Base-by-base conservation (phyloP, 2,329 filamentous ascomycete species). In the Colletotrichum sojae region DNA sequence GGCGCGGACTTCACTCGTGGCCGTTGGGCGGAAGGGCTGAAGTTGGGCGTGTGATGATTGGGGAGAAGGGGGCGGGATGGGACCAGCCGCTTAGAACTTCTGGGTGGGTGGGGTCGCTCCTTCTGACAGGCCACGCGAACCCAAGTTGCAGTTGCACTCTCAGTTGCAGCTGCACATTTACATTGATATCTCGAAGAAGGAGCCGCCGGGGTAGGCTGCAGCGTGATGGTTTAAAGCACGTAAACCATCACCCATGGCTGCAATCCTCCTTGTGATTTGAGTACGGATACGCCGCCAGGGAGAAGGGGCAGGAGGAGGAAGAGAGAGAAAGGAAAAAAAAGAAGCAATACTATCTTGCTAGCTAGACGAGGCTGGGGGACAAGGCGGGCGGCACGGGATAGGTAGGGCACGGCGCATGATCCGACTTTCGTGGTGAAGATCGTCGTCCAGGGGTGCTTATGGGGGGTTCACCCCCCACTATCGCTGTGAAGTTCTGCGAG, bases 371-470 rank as follows among this genome's bases (percentile, higher is more conserved):
- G 55, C 31, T 56, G 46, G 48, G 40, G 43, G 25, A 25, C 20
- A 66, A 53, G 66, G 54, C 61, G 55, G 54, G 43, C 20, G 43
- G 31, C n/a, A 45, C 40, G 49, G 52, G 36, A 43, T 16, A 45
- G 6, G 40, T 56, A 48, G 40, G 22, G 40, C 48, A 5, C 36
- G 13, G 39, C 27, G 66, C 48, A 65, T 57, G 43, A 64, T 48
- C 61, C 22, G 65, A 31, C 18, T 40, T 43, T 22, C 15, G 31
- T 36, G 43, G 15, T 49, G 66, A 25, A 56, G 66, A 69, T 69
- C 62, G 27, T 36, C 18, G n/a, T 12, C 18, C 6, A 6, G 45
- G 31, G 31, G 8, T 36, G 31, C 10, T 36, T 36, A 10, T 36
- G 10, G 31, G 9, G 31, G 31, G 31, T 9, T 10, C 3, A 9